Percentiles rank a stretch among this genome's conserved stretches.
These are phyloP conservation scores for Stylonectria norvegica DNA, from an alignment of 2,329 filamentous ascomycete genomes.

Conservation along the genomic window DNA sequence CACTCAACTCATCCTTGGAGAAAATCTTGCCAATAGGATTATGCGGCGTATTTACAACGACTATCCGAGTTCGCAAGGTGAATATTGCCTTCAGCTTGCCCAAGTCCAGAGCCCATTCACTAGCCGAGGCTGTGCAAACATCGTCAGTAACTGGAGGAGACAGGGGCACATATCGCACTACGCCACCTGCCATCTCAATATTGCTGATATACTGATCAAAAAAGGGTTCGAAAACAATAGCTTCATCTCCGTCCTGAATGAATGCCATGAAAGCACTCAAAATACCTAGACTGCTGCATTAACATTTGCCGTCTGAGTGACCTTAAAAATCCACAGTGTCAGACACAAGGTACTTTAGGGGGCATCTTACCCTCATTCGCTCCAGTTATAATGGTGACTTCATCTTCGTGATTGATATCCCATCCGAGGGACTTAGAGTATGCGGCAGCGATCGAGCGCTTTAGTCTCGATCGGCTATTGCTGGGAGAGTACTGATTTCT, in stretches of 20 bases:
- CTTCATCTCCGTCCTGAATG: slow-evolving; percentile 86
- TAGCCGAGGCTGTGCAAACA: slow-evolving; percentile 72
- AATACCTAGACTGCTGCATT: too few relatives aligned
- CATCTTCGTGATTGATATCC: slow-evolving; percentile 76
- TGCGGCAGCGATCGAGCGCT: slow-evolving; percentile 84
- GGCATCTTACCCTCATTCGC: slow-evolving; percentile 86
- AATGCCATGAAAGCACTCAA: slow-evolving; percentile 96
- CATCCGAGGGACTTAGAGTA: slow-evolving; percentile 85
- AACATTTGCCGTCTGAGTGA: too few relatives aligned
- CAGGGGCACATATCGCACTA: slow-evolving; percentile 88
- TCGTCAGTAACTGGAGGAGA: slow-evolving; percentile 79
- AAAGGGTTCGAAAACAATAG: slow-evolving; percentile 95
- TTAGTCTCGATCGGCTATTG: slow-evolving; percentile 81
- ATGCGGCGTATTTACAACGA: slow-evolving; percentile 79
- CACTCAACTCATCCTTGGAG: slow-evolving; percentile 72
- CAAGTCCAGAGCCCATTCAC: slow-evolving; percentile 83
- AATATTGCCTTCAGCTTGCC: slow-evolving; percentile 74
- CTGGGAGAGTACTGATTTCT: slow-evolving; percentile 98
- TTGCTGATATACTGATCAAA: slow-evolving; percentile 98
- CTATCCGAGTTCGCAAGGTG: slow-evolving; percentile 85
- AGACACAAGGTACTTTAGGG: too few relatives aligned
- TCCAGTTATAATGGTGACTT: slow-evolving; percentile 89
- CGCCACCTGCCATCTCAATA: slow-evolving; percentile 94
- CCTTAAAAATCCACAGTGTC: too few relatives aligned
- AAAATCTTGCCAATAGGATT: slow-evolving; percentile 96